phyloP scores from a whole-genome alignment of 345 rosid genomes.

The Eucalyptus cloeziana region DNA sequence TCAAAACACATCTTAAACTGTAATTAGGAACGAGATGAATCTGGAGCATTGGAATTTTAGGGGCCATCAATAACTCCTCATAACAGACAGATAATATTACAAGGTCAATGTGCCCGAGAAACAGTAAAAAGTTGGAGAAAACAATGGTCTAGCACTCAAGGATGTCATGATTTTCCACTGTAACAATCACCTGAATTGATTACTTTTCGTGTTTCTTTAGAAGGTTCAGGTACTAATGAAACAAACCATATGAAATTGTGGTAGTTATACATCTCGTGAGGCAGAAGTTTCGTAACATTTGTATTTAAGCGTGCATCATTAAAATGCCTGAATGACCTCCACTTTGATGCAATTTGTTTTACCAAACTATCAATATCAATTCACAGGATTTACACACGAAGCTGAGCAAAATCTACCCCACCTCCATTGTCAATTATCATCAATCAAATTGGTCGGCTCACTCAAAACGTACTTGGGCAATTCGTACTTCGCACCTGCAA shows the following conservation, averaged over 20 bases:
- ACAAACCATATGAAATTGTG: background rate
- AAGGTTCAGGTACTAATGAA: background rate
- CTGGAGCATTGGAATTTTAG: background rate
- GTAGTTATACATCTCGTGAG: no score
- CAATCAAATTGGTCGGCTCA: constrained; percentile 64
- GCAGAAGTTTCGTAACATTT: no score
- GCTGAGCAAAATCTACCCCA: background rate
- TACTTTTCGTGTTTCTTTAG: background rate
- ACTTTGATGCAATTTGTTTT: no score
- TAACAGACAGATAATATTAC: background rate
- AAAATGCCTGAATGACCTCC: no score
- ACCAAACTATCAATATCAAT: background rate
- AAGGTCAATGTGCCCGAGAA: background rate
- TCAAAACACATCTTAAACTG: background rate
- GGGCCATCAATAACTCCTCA: background rate
- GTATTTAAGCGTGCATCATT: no score
- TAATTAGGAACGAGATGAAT: background rate
- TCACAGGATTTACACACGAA: constrained; percentile 17
- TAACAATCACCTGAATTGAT: background rate
- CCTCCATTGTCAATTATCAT: constrained; percentile 5
- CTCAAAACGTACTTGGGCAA: constrained; percentile 72
- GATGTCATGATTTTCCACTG: background rate
- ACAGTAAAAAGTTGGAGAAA: no score
- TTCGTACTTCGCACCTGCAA: constrained; percentile 72
- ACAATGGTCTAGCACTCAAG: background rate